A percentile compares a stretch with the other conserved stretches of the same genome.
Evolutionary conservation across 1,284 basidiomycete genomes (phyloP).

Genomic region (Cerrena zonata): DNA sequence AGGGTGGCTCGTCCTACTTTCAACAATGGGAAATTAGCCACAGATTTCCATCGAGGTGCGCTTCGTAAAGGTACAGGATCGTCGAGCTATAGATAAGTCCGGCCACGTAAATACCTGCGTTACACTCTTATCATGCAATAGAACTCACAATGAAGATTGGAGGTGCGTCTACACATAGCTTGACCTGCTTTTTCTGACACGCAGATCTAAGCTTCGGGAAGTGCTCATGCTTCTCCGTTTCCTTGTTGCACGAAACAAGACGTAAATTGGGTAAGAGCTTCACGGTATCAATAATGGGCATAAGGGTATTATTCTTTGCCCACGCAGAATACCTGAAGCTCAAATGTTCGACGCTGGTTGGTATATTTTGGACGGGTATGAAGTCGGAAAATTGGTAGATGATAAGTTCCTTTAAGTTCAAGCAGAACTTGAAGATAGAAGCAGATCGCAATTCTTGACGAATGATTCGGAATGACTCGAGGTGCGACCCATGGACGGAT

Average conservation of each 20-base stretch:
- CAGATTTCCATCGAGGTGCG: conserved; percentile 37
- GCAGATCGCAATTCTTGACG: conserved; percentile 29
- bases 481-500: conserved; percentile 24
- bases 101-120: neutral
- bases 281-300: conserved; percentile 30
- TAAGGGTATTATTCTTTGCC: conserved; percentile 22
- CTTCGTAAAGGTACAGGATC: conserved; percentile 33
- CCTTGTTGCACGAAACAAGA: conserved; percentile 33
- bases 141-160: conserved; percentile 36
- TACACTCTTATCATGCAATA: neutral
- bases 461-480: conserved; percentile 40
- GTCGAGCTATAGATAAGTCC: conserved; percentile 29
- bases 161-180: conserved; percentile 25
- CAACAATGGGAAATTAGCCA: conserved; percentile 40
- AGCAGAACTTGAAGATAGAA: conserved; percentile 33
- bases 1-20: conserved; percentile 9
- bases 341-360: conserved; percentile 36
- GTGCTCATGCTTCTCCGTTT: conserved; percentile 18
- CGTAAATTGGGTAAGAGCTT: conserved; percentile 31
- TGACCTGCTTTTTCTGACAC: conserved; percentile 29
- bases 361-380: conserved; percentile 29
- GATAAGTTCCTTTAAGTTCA: conserved; percentile 36
- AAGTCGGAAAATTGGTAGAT: conserved; percentile 33
- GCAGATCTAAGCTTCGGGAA: conserved; percentile 21
- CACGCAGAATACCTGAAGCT: conserved; percentile 31